Evolutionary conservation across 345 rosid species (phyloP).

Genomic region (Aurinia saxatilis): DNA sequence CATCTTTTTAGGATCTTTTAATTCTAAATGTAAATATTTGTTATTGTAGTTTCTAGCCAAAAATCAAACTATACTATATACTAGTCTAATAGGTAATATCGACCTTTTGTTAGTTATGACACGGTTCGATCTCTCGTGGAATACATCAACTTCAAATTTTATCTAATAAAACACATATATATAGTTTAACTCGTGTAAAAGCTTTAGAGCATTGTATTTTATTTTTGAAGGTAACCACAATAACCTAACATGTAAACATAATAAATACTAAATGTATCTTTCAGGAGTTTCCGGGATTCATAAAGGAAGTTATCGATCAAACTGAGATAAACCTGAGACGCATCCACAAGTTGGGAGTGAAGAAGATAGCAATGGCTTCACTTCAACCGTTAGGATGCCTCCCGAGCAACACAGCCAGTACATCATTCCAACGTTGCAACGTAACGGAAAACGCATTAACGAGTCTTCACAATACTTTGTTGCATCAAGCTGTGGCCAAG

Average conservation of each 20-base stretch:
- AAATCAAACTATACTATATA: no score
- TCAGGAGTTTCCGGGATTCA: conserved; percentile 46
- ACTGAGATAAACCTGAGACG: conserved; percentile 36
- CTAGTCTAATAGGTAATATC: no score
- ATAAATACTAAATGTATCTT: neutral
- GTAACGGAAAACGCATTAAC: conserved; percentile 28
- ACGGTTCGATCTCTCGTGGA: no score
- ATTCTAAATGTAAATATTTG: no score
- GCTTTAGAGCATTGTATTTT: no score
- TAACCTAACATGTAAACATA: neutral
- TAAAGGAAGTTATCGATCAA: conserved; percentile 47
- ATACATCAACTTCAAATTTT: no score
- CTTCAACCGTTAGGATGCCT: conserved; percentile 79
- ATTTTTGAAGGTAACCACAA: neutral
- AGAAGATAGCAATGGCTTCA: conserved; percentile 37
- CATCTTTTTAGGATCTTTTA: no score
- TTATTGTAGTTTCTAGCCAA: no score
- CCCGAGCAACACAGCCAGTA: conserved; percentile 31
- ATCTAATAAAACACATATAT: no score
- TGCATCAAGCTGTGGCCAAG: conserved; percentile 41
- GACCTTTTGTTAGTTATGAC: no score
- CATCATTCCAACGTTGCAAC: conserved; percentile 45
- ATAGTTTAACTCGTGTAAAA: no score
- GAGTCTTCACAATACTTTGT: conserved; percentile 41
- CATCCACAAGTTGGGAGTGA: conserved; percentile 51